These are phyloP conservation scores for Salisapilia sapeloensis DNA, from an alignment of 352 stramenopile genomes.

Conservation along the genomic window DNA sequence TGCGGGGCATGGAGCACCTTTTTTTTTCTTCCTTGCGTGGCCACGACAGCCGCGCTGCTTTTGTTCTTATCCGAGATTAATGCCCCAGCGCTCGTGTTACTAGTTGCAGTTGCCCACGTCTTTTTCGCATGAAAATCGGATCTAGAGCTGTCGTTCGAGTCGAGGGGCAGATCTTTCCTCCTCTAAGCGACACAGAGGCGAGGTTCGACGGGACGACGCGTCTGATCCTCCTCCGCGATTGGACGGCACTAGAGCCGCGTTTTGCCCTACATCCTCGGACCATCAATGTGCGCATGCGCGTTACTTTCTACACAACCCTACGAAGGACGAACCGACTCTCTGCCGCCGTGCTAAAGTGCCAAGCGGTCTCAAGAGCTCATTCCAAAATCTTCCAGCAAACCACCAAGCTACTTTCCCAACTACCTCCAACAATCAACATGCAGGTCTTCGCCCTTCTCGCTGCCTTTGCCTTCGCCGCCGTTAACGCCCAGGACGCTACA, in stretches of 20 bases:
- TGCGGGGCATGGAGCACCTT: neutral
- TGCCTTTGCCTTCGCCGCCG: conserved; percentile 16
- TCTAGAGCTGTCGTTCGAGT: no score
- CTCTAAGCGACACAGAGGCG: conserved; percentile 2
- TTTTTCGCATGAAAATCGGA: no score
- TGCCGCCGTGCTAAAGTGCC: neutral
- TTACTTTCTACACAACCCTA: neutral
- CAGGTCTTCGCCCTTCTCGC: conserved; percentile 23
- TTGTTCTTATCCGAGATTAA: no score
- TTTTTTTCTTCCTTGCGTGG: no score
- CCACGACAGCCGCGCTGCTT: no score
- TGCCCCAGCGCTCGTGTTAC: no score
- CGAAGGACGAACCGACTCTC: neutral
- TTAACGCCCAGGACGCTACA: conserved; percentile 7
- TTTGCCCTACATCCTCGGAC: neutral
- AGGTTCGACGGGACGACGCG: neutral
- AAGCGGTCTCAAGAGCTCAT: conserved; percentile 6
- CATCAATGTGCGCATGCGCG: neutral
- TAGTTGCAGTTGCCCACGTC: no score
- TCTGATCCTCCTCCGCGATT: neutral
- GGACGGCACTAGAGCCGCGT: neutral
- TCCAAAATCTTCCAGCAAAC: conserved; percentile 18
- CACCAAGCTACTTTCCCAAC: conserved; percentile 9
- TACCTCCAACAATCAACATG: conserved; percentile 5
- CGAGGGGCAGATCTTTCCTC: no score